These are phyloP conservation scores for Haplographium delicatum DNA, from an alignment of 495 filamentous ascomycete genomes.

Conservation along the genomic window DNA sequence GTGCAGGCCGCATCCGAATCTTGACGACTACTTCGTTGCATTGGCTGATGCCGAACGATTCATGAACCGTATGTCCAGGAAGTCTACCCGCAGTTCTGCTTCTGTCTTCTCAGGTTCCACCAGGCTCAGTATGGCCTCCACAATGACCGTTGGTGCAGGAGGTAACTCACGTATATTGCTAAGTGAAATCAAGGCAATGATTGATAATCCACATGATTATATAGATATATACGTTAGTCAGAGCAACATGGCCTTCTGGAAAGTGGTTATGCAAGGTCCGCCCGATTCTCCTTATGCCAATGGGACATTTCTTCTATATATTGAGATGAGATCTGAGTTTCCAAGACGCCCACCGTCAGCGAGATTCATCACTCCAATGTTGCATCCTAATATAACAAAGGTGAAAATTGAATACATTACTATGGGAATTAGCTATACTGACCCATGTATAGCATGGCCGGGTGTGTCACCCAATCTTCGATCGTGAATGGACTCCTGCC, in stretches of 20 bases:
- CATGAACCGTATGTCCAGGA: conserved; percentile 13
- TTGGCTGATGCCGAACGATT: conserved; percentile 13
- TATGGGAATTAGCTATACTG: background rate
- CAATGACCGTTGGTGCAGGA: conserved; percentile 1
- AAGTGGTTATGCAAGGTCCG: conserved; percentile 23
- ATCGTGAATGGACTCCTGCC: conserved; percentile 15
- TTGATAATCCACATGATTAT: conserved; percentile 18
- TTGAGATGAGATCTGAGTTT: conserved; percentile 12
- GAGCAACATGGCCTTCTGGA: conserved; percentile 24
- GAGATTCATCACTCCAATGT: conserved; percentile 19
- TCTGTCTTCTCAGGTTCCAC: conserved; percentile 7
- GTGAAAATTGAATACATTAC: background rate
- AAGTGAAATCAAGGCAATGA: conserved; percentile 17
- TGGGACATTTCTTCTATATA: conserved; percentile 14
- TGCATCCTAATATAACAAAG: conserved; percentile 24
- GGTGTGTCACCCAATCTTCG: conserved; percentile 20
- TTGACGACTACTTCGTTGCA: conserved; percentile 17
- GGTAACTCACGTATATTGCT: conserved; percentile 12
- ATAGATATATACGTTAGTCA: conserved; percentile 23
- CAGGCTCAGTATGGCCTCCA: conserved; percentile 7
- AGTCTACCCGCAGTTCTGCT: background rate
- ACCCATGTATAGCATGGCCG: conserved; percentile 14
- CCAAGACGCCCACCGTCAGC: conserved; percentile 10
- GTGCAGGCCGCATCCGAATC: conserved; percentile 10
- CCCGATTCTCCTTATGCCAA: conserved; percentile 10